Conservation (phyloP, 2,329 filamentous ascomycete genomes). For the Davidsoniella neocaledoniae region DNA sequence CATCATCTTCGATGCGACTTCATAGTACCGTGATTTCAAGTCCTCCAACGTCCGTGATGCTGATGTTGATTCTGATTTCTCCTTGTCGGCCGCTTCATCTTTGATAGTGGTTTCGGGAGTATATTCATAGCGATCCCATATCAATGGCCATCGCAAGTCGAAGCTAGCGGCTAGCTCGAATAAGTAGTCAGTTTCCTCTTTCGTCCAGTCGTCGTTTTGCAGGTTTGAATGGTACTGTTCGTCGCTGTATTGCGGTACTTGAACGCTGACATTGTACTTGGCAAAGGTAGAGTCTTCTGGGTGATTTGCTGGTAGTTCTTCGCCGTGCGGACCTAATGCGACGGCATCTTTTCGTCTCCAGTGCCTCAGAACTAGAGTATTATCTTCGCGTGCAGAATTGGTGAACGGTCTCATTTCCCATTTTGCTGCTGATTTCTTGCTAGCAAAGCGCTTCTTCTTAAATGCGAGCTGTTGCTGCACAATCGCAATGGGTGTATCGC, state of each 20-base stretch:
- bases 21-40: constrained; percentile 81
- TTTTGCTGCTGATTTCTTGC: constrained; percentile 35
- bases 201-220: constrained; percentile 64
- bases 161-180: constrained; percentile 59
- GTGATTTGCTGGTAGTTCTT: constrained; percentile 14
- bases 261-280: constrained; percentile 73
- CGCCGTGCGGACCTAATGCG: constrained; percentile 11
- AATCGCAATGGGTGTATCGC: constrained; percentile 50
- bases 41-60: constrained; percentile 65
- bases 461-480: constrained; percentile 42
- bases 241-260: constrained; percentile 67
- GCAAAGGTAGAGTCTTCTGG: constrained; percentile 52
- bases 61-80: constrained; percentile 28
- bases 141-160: constrained; percentile 77
- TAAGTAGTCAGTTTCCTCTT: constrained; percentile 86
- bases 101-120: constrained; percentile 28
- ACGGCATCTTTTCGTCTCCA: constrained; percentile 48
- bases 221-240: constrained; percentile 70
- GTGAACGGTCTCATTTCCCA: constrained; percentile 58
- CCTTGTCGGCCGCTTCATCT: constrained; percentile 28
- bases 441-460: constrained; percentile 40
- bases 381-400: constrained; percentile 61
- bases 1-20: constrained; percentile 69
- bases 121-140: constrained; percentile 86
- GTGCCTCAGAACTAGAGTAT: constrained; percentile 52